These are phyloP conservation scores for Diplodia scrobiculata DNA, from an alignment of 2,329 filamentous ascomycete species.

Conservation along the genomic window DNA sequence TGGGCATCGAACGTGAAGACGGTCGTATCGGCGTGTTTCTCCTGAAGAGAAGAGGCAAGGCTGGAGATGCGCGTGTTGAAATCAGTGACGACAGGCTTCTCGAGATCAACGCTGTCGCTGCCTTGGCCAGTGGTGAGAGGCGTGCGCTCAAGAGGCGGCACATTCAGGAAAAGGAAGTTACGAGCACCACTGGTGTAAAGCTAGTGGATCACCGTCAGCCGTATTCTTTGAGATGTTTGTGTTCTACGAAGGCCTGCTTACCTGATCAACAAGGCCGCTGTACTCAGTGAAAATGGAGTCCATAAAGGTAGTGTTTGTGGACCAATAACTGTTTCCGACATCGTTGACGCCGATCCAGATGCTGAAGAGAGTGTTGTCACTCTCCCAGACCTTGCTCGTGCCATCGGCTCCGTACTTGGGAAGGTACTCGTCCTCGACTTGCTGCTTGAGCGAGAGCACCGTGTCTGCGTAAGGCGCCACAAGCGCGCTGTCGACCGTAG, in stretches of 20 bases:
- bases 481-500: slow-evolving; percentile 56
- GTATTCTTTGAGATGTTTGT: neutral
- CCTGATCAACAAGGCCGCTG: slow-evolving; percentile 41
- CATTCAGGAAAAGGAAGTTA: slow-evolving; percentile 55
- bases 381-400: slow-evolving; percentile 34
- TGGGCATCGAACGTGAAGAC: slow-evolving; percentile 59
- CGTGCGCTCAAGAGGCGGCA: slow-evolving; percentile 56
- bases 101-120: slow-evolving; percentile 37
- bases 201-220: slow-evolving; percentile 22
- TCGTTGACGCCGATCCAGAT: slow-evolving; percentile 61
- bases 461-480: slow-evolving; percentile 55
- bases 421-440: slow-evolving; percentile 52
- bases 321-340: slow-evolving; percentile 54
- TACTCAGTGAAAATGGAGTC: slow-evolving; percentile 46
- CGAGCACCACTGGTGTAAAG: slow-evolving; percentile 52
- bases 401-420: slow-evolving; percentile 44
- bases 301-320: slow-evolving; percentile 41
- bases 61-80: slow-evolving; percentile 55
- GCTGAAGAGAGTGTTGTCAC: slow-evolving; percentile 31
- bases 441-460: slow-evolving; percentile 56
- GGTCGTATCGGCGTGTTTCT: slow-evolving; percentile 48
- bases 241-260: neutral
- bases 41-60: slow-evolving; percentile 48
- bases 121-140: slow-evolving; percentile 53
- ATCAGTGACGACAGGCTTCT: slow-evolving; percentile 51